Conservation (phyloP, 352 stramenopile species). For the Phytopythium vexans region DNA sequence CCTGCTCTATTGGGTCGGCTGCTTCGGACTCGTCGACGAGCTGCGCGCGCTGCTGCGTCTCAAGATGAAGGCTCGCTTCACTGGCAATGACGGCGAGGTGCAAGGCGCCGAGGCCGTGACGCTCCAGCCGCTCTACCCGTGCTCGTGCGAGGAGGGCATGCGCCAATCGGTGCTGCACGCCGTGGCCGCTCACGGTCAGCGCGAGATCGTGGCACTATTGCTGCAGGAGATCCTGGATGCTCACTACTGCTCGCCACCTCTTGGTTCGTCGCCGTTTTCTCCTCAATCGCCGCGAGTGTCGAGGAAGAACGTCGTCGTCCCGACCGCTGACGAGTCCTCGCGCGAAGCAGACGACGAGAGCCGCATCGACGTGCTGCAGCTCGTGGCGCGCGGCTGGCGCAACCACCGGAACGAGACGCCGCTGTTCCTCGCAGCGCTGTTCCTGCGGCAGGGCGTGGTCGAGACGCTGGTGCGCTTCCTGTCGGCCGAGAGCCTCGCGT, state of each 20-base stretch:
- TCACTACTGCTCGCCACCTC: conserved; percentile 21
- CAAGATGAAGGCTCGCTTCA: background rate
- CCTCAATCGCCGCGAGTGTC: background rate
- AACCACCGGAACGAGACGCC: conserved; percentile 69
- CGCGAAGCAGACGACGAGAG: background rate
- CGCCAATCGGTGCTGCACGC: conserved; percentile 64
- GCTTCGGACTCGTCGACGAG: conserved; percentile 59
- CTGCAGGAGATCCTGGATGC: conserved; percentile 43
- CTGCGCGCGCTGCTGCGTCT: conserved; percentile 37
- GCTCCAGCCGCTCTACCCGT: conserved; percentile 51
- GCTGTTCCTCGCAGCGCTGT: conserved; percentile 58
- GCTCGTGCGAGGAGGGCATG: conserved; percentile 64
- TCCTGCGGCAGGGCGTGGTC: conserved; percentile 45
- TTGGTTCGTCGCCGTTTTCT: conserved; percentile 3
- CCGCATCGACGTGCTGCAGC: conserved; percentile 17
- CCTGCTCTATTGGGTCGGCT: conserved; percentile 70
- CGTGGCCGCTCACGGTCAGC: conserved; percentile 44
- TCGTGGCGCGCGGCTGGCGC: conserved; percentile 44
- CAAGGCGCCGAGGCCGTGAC: conserved; percentile 7
- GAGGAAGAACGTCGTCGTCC: conserved; percentile 11
- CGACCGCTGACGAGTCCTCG: background rate
- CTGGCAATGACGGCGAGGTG: background rate
- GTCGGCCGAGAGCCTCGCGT: conserved; percentile 33
- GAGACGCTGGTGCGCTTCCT: conserved; percentile 30
- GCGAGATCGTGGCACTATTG: conserved; percentile 48